These are phyloP conservation scores for Geosiphon pyriformis DNA, from an alignment of 192 early-diverging fungal genomes.

Conservation along the genomic window DNA sequence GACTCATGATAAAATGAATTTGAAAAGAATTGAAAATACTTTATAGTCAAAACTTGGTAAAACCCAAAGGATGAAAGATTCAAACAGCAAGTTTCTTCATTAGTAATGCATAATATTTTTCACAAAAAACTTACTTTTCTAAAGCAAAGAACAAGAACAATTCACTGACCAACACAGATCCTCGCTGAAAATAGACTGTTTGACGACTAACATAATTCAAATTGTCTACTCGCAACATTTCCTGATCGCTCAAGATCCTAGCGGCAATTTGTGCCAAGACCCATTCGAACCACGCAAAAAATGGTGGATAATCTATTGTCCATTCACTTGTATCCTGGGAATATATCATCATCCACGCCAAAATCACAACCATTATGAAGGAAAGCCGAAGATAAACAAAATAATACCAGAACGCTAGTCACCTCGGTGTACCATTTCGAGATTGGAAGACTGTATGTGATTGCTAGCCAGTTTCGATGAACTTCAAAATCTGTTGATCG, in stretches of 20 bases:
- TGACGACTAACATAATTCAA: slow-evolving; percentile 55
- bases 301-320: slow-evolving; percentile 97
- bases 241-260: slow-evolving; percentile 46
- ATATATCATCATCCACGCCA: slow-evolving; percentile 15
- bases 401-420: slow-evolving; percentile 6
- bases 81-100: no score
- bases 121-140: slow-evolving; percentile 51
- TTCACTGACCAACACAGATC: slow-evolving; percentile 78
- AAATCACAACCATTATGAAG: no score
- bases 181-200: slow-evolving; percentile 82
- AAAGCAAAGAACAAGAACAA: slow-evolving; percentile 68
- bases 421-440: slow-evolving; percentile 82
- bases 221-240: slow-evolving; percentile 71
- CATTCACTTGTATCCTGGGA: slow-evolving; percentile 81
- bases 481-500: slow-evolving; percentile 99
- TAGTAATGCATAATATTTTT: no score
- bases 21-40: no score
- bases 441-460: slow-evolving; percentile 81
- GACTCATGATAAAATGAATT: no score
- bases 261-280: slow-evolving; percentile 56
- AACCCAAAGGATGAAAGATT: no score
- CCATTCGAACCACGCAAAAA: slow-evolving; percentile 97
- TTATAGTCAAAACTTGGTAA: no score
- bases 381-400: no score
- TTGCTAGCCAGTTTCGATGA: slow-evolving; percentile 95